These are phyloP conservation scores for Lenwebbia sp. DNA, from an alignment of 345 rosid species.

Conservation along the genomic window DNA sequence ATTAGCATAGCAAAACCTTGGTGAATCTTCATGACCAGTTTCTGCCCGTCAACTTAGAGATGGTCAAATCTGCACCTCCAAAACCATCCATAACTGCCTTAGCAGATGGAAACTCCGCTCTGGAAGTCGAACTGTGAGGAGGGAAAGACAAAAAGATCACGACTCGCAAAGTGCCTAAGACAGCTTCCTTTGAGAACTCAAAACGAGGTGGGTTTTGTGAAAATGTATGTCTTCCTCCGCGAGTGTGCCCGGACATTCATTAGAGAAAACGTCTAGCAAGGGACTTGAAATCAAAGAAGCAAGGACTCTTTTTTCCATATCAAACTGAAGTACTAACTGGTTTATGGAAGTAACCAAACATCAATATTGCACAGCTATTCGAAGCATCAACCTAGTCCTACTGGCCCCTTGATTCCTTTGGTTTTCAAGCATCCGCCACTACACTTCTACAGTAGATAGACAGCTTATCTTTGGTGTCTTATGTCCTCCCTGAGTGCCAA, in stretches of 20 bases:
- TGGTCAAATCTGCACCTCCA: constrained; percentile 79
- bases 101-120: constrained; percentile 84
- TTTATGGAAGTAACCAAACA: background rate
- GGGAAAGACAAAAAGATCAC: background rate
- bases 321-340: background rate
- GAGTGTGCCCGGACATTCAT: background rate
- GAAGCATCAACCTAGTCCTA: background rate
- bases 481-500: background rate
- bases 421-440: background rate
- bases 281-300: background rate
- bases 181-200: background rate
- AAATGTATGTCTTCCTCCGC: background rate
- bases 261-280: background rate
- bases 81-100: constrained; percentile 84
- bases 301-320: background rate
- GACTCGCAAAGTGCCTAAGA: background rate
- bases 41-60: constrained; percentile 38
- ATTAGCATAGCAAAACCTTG: constrained; percentile 2
- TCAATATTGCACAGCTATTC: background rate
- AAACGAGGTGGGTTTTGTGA: background rate
- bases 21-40: constrained; percentile 25
- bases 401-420: background rate
- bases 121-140: constrained; percentile 46
- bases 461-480: background rate
- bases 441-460: background rate